Evolutionary conservation across 2,329 filamentous ascomycete genomes (phyloP).

Genomic region (Colletotrichum zoysiae): DNA sequence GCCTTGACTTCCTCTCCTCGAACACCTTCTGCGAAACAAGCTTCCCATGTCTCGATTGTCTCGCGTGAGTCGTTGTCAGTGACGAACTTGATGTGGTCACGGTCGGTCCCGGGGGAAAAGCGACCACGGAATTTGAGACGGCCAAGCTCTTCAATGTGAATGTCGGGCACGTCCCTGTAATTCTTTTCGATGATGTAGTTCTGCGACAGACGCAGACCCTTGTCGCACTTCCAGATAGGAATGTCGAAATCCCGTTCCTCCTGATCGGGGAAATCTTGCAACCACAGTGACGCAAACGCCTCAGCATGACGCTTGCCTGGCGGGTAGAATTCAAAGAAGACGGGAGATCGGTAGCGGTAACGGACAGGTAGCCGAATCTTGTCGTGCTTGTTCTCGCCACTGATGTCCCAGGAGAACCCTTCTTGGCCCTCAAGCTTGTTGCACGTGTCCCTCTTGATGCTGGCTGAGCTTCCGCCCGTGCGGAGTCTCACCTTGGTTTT

Average conservation of each 20-base stretch:
- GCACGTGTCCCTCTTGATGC: conserved; percentile 74
- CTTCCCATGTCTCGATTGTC: conserved; percentile 95
- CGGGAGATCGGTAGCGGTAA: conserved; percentile 87
- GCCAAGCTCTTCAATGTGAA: conserved; percentile 84
- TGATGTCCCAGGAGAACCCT: conserved; percentile 63
- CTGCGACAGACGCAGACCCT: conserved; percentile 81
- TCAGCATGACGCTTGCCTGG: conserved; percentile 77
- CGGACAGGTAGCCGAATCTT: conserved; percentile 86
- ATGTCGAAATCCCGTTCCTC: conserved; percentile 83
- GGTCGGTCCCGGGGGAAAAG: conserved; percentile 92
- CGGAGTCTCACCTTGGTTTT: conserved; percentile 84
- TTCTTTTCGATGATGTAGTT: conserved; percentile 92
- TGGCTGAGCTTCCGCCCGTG: conserved; percentile 86
- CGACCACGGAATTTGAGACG: conserved; percentile 82
- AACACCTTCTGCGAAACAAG: conserved; percentile 89
- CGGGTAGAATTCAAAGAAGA: conserved; percentile 88
- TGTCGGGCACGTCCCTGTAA: conserved; percentile 75
- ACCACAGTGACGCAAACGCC: conserved; percentile 86
- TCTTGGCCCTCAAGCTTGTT: conserved; percentile 69
- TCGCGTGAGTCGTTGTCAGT: conserved; percentile 90
- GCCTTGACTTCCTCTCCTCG: conserved; percentile 76
- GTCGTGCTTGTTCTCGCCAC: conserved; percentile 53
- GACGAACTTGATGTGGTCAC: conserved; percentile 85
- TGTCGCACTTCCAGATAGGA: conserved; percentile 90
- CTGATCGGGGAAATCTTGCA: conserved; percentile 86